Conservation (phyloP, 176 grass and related monocot species). For the Pontederia paniculata region DNA sequence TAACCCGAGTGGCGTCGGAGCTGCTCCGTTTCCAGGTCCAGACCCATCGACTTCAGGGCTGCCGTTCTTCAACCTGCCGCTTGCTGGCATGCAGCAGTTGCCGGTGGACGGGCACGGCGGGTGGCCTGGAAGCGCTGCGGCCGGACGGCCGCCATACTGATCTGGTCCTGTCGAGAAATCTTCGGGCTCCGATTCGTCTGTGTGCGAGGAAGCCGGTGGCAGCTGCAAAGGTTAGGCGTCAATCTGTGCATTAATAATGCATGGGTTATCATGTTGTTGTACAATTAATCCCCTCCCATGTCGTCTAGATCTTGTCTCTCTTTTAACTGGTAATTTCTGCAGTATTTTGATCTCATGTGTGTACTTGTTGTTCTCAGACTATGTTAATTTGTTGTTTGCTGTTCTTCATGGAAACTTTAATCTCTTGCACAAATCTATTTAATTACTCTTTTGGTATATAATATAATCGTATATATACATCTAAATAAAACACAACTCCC, state of each 20-base stretch:
- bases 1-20: slow-evolving; percentile 20
- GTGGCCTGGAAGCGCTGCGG: slow-evolving; percentile 24
- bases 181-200: background rate
- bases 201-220: background rate
- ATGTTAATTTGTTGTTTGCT: background rate
- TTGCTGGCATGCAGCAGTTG: slow-evolving; percentile 61
- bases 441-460: too few relatives aligned
- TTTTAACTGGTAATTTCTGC: too few relatives aligned
- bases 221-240: background rate
- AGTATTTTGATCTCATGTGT: too few relatives aligned
- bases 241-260: too few relatives aligned
- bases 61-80: slow-evolving; percentile 74
- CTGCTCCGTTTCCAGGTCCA: background rate
- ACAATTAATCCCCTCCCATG: too few relatives aligned
- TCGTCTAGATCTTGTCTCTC: too few relatives aligned
- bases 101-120: slow-evolving; percentile 43
- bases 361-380: background rate
- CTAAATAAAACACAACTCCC: too few relatives aligned
- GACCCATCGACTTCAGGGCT: slow-evolving; percentile 20
- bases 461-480: too few relatives aligned
- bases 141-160: background rate
- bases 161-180: background rate
- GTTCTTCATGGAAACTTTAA: background rate
- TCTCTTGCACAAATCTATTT: background rate
- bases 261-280: too few relatives aligned